These are phyloP conservation scores for Keithomyces neogunnii DNA, from an alignment of 2,329 filamentous ascomycete genomes.

Conservation along the genomic window DNA sequence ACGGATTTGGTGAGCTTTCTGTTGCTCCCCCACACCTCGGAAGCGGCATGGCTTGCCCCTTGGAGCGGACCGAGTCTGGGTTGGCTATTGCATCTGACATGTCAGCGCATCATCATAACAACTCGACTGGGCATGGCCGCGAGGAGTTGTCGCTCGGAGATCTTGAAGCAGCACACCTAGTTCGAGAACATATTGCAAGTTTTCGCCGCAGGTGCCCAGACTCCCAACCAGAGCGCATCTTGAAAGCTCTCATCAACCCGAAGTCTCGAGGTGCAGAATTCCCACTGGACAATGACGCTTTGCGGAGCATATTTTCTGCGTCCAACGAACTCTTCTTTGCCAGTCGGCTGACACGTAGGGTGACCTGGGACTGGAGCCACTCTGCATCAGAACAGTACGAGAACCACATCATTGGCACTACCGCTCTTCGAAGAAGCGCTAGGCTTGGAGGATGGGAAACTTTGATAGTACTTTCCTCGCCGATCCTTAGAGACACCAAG, in stretches of 20 bases:
- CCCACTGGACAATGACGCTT: constrained; percentile 46
- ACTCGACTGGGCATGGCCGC: constrained; percentile 23
- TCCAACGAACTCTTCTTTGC: constrained; percentile 57
- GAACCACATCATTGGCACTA: constrained; percentile 52
- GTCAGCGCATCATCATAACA: constrained; percentile 16
- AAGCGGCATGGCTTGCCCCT: constrained; percentile 11
- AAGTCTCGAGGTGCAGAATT: constrained; percentile 38
- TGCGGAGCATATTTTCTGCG: constrained; percentile 50
- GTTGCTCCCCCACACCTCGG: neutral
- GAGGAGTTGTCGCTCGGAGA: constrained; percentile 21
- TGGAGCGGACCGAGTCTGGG: constrained; percentile 43
- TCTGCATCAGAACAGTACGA: constrained; percentile 39
- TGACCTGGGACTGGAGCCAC: constrained; percentile 55
- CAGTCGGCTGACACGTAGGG: constrained; percentile 45
- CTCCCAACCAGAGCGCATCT: constrained; percentile 47
- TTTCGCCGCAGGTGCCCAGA: constrained; percentile 36
- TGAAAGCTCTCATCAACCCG: constrained; percentile 47
- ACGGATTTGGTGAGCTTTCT: neutral
- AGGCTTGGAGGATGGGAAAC: constrained; percentile 48
- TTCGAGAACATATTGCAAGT: constrained; percentile 36
- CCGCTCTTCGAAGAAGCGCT: constrained; percentile 43
- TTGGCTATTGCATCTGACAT: constrained; percentile 37
- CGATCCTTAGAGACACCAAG: constrained; percentile 44
- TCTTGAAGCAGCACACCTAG: constrained; percentile 37
- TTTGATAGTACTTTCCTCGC: constrained; percentile 50